A percentile compares a stretch with the other conserved stretches of the same genome.
These are phyloP conservation scores for Amanita fuliginea DNA, from an alignment of 768 basidiomycete species.

Conservation along the genomic window DNA sequence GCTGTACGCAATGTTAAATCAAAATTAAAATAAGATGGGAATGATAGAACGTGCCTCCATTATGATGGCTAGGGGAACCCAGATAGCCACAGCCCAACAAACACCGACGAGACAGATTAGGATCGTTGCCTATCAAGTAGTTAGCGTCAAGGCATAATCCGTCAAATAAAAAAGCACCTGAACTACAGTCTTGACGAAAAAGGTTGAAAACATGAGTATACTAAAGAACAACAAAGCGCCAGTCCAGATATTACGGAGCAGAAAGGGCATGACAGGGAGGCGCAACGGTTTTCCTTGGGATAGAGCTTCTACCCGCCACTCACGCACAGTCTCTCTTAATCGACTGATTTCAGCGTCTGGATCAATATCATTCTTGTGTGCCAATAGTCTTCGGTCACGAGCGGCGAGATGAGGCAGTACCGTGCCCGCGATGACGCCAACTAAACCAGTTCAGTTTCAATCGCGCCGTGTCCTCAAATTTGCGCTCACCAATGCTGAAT, in stretches of 20 bases:
- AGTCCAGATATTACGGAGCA: constrained; percentile 90
- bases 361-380: constrained; percentile 57
- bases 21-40: not conserved
- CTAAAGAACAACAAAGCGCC: constrained; percentile 77
- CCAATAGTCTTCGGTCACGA: constrained; percentile 73
- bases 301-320: constrained; percentile 82
- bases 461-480: not conserved
- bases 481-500: constrained; percentile 70
- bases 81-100: constrained; percentile 96
- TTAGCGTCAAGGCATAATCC: not conserved
- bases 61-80: constrained; percentile 95
- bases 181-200: constrained; percentile 73
- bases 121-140: constrained; percentile 49
- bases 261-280: constrained; percentile 82
- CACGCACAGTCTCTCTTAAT: constrained; percentile 57
- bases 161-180: constrained; percentile 31
- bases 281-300: constrained; percentile 61
- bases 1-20: constrained; percentile 24
- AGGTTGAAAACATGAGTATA: constrained; percentile 69
- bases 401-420: constrained; percentile 72
- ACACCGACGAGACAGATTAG: constrained; percentile 82
- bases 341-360: constrained; percentile 66
- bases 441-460: constrained; percentile 26
- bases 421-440: constrained; percentile 76
- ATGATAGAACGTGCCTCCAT: constrained; percentile 62